Percentiles rank a stretch among this genome's conserved stretches.
Evolutionary conservation across 495 filamentous ascomycete species (phyloP).

Genomic region (Daldinia decipiens): DNA sequence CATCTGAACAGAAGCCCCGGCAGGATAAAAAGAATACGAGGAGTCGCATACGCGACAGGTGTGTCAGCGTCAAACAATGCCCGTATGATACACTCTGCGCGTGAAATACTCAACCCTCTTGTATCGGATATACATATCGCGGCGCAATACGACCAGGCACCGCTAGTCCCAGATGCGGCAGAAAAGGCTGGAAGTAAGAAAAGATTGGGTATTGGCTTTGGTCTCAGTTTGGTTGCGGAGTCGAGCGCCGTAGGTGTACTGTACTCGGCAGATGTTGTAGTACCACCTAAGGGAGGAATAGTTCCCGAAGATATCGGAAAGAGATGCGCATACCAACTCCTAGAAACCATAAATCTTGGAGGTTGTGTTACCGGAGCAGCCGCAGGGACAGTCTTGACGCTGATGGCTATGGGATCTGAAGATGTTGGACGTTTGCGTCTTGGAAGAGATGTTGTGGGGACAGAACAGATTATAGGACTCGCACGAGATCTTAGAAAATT

Average conservation of each 20-base stretch:
- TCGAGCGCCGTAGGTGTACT: slow-evolving; percentile 80
- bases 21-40: slow-evolving; percentile 85
- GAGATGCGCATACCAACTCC: slow-evolving; percentile 85
- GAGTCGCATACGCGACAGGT: slow-evolving; percentile 91
- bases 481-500: slow-evolving; percentile 86
- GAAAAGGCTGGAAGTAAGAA: slow-evolving; percentile 65
- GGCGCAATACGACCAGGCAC: slow-evolving; percentile 74
- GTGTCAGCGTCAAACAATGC: slow-evolving; percentile 92
- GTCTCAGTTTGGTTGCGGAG: slow-evolving; percentile 89
- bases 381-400: slow-evolving; percentile 74
- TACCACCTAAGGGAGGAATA: slow-evolving; percentile 80
- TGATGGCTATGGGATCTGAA: slow-evolving; percentile 95
- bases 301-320: slow-evolving; percentile 91
- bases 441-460: slow-evolving; percentile 80
- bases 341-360: slow-evolving; percentile 82
- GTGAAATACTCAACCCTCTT: slow-evolving; percentile 87
- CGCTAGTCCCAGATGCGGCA: slow-evolving; percentile 67
- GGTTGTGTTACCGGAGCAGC: slow-evolving; percentile 81
- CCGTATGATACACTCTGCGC: slow-evolving; percentile 89
- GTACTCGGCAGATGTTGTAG: slow-evolving; percentile 87
- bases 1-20: slow-evolving; percentile 85
- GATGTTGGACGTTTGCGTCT: slow-evolving; percentile 67
- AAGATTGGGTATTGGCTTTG: slow-evolving; percentile 79
- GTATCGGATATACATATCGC: slow-evolving; percentile 85
- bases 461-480: slow-evolving; percentile 78